A percentile compares a stretch with the other conserved stretches of the same genome.
These are phyloP conservation scores for Microcos paniculata DNA, from an alignment of 345 rosid genomes.

Conservation along the genomic window DNA sequence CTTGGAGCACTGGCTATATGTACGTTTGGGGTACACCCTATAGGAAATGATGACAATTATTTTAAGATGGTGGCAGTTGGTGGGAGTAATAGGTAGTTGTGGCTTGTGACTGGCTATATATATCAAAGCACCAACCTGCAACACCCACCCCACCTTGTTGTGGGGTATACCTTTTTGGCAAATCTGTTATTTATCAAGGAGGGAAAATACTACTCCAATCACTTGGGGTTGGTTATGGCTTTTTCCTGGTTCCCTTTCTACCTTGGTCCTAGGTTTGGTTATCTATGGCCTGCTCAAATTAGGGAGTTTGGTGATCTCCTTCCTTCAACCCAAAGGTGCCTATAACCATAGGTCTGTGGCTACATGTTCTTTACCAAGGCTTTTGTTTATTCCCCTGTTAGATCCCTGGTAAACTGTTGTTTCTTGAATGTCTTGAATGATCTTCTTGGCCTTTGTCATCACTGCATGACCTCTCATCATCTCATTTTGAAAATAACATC, in stretches of 20 bases:
- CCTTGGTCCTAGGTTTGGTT: not conserved
- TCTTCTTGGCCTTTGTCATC: not conserved
- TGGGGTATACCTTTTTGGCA: not conserved
- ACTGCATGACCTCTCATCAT: not conserved
- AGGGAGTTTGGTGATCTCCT: not conserved
- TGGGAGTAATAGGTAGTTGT: not conserved
- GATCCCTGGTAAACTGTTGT: not conserved
- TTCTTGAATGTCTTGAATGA: not conserved
- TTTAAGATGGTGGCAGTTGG: not conserved
- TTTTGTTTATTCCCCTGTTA: not conserved
- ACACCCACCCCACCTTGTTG: not conserved
- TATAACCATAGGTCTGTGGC: not conserved
- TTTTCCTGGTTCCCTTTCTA: not conserved
- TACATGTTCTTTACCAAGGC: not conserved
- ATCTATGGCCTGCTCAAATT: not conserved
- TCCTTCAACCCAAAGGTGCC: not conserved
- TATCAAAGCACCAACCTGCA: not conserved
- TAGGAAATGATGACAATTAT: too few relatives aligned
- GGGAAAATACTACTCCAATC: not conserved
- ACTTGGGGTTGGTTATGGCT: not conserved
- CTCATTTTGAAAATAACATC: not conserved
- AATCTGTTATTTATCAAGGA: not conserved
- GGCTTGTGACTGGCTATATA: too few relatives aligned
- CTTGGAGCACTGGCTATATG: not conserved
- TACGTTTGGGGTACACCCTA: not conserved